These are phyloP conservation scores for Tylopilus sp. DNA, from an alignment of 768 basidiomycete species.

Conservation along the genomic window DNA sequence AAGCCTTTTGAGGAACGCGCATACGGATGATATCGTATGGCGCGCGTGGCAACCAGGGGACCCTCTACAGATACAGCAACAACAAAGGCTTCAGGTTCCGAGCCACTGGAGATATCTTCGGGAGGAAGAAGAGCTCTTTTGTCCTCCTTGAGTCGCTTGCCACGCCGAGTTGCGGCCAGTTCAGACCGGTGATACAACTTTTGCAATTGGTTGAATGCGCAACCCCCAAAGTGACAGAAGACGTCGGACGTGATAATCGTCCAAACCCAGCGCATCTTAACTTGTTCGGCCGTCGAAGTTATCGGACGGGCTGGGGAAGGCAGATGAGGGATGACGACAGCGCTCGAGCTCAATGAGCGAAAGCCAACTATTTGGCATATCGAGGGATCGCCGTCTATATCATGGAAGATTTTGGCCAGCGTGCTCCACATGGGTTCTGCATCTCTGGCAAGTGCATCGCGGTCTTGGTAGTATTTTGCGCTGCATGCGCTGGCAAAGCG, in stretches of 20 bases:
- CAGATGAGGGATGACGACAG: slow-evolving; percentile 27
- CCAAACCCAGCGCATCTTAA: slow-evolving; percentile 21
- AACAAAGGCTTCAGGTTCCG: neutral
- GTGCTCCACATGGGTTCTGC: slow-evolving; percentile 18
- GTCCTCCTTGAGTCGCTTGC: slow-evolving; percentile 9
- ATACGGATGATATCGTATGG: slow-evolving; percentile 19
- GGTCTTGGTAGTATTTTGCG: slow-evolving; percentile 18
- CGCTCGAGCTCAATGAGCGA: neutral
- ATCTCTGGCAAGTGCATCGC: slow-evolving; percentile 23
- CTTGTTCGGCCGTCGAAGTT: slow-evolving; percentile 14
- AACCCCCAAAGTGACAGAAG: neutral
- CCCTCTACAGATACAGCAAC: slow-evolving; percentile 7
- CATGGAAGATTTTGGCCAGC: slow-evolving; percentile 20
- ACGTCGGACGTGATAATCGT: slow-evolving; percentile 16
- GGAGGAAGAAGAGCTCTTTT: slow-evolving; percentile 10
- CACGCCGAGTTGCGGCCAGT: neutral
- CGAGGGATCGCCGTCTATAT: neutral
- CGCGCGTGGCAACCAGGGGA: slow-evolving; percentile 10
- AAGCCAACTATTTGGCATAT: neutral
- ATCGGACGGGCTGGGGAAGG: slow-evolving; percentile 23
- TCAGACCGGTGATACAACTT: neutral
- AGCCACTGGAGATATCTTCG: slow-evolving; percentile 14
- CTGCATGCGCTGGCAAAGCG: slow-evolving; percentile 24
- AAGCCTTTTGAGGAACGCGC: slow-evolving; percentile 15
- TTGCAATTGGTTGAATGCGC: neutral